Evolutionary conservation across 805 yeast genomes (phyloP).

Genomic region (Candida andamanensis): DNA sequence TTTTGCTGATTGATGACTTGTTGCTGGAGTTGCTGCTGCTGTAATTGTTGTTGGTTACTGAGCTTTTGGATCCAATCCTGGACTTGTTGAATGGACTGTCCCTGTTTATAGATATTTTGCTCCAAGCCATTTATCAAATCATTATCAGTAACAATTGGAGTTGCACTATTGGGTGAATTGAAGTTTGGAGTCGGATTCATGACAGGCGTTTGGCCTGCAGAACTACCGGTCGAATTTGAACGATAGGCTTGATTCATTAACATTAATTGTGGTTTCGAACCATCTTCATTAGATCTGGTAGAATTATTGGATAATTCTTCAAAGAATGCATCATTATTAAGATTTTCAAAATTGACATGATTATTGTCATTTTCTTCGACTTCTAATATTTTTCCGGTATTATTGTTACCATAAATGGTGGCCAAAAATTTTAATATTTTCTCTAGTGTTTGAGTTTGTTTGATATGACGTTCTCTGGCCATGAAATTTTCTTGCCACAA

Average conservation of each 20-base stretch:
- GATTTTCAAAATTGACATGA: slow-evolving; percentile 4
- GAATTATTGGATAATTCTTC: slow-evolving; percentile 7
- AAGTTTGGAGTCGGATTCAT: slow-evolving; percentile 1
- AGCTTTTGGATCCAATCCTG: slow-evolving; percentile 51
- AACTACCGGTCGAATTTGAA: slow-evolving; percentile 5
- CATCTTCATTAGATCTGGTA: not conserved
- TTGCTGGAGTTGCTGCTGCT: slow-evolving; percentile 16
- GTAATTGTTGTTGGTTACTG: slow-evolving; percentile 19
- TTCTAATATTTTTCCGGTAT: slow-evolving; percentile 46
- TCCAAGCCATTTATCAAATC: slow-evolving; percentile 38
- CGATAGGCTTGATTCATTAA: slow-evolving; percentile 35
- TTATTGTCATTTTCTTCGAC: slow-evolving; percentile 18
- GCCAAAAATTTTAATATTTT: slow-evolving; percentile 85
- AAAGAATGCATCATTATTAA: slow-evolving; percentile 10
- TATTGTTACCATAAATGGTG: slow-evolving; percentile 59
- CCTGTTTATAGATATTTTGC: slow-evolving; percentile 43
- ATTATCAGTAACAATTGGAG: not conserved
- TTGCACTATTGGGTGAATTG: slow-evolving; percentile 6
- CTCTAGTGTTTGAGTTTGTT: slow-evolving; percentile 84
- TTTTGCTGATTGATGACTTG: slow-evolving; percentile 6
- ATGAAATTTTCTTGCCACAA: slow-evolving; percentile 86
- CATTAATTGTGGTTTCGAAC: slow-evolving; percentile 35
- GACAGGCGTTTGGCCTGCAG: not conserved
- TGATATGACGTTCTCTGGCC: slow-evolving; percentile 78
- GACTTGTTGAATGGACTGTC: slow-evolving; percentile 49